Percentiles rank a stretch among this genome's conserved stretches.
phyloP scores from a whole-genome alignment of 148 eudicot genomes.

The Camellia granthamiana region DNA sequence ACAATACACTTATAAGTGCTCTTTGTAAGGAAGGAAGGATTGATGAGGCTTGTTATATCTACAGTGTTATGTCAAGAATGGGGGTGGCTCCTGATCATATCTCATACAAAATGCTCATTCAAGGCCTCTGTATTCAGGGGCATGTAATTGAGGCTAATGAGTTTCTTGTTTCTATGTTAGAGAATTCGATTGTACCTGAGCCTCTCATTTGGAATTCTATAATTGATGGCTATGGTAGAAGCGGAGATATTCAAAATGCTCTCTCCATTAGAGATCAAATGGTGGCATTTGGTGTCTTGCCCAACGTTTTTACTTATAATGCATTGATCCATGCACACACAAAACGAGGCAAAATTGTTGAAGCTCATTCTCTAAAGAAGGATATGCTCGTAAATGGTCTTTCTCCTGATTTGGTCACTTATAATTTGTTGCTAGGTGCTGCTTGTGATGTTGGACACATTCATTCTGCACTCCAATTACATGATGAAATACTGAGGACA shows the following conservation, averaged over 20 bases:
- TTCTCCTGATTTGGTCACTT: slow-evolving; percentile 66
- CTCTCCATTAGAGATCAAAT: slow-evolving; percentile 47
- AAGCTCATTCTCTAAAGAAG: slow-evolving; percentile 42
- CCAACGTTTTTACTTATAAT: slow-evolving; percentile 64
- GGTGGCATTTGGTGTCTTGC: slow-evolving; percentile 53
- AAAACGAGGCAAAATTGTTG: slow-evolving; percentile 35
- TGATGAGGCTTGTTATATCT: too few relatives aligned
- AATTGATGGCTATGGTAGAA: slow-evolving; percentile 60
- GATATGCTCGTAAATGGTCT: slow-evolving; percentile 51
- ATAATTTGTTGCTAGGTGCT: slow-evolving; percentile 66
- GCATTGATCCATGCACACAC: slow-evolving; percentile 46
- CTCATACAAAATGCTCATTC: too few relatives aligned
- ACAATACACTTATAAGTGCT: too few relatives aligned
- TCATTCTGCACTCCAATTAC: slow-evolving; percentile 41
- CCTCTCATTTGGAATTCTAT: slow-evolving; percentile 67
- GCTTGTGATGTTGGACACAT: slow-evolving; percentile 48
- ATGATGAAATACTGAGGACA: slow-evolving; percentile 58
- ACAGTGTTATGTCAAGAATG: too few relatives aligned
- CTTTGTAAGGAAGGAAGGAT: too few relatives aligned
- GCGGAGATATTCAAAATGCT: slow-evolving; percentile 47
- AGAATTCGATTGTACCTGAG: slow-evolving; percentile 34
- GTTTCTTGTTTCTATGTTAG: too few relatives aligned
- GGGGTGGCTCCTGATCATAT: too few relatives aligned
- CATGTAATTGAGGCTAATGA: too few relatives aligned
- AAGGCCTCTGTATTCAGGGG: too few relatives aligned